These are phyloP conservation scores for Kodamaea plutei DNA, from an alignment of 1,139 yeast species.

Conservation along the genomic window DNA sequence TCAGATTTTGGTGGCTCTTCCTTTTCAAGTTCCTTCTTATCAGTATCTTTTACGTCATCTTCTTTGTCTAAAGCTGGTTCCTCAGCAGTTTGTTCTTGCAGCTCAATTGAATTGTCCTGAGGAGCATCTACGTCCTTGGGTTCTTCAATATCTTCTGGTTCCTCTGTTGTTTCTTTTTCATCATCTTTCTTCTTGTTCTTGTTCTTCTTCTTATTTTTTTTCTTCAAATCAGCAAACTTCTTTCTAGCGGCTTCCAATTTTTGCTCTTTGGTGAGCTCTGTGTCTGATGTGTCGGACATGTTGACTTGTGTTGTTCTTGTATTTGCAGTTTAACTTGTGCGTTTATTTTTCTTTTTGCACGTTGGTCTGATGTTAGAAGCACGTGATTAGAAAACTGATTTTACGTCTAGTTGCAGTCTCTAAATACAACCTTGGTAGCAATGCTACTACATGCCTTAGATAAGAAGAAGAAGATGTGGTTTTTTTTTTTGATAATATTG, in stretches of 20 bases:
- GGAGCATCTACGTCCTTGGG: slow-evolving; percentile 3
- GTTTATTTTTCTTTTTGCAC: not conserved
- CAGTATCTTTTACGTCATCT: slow-evolving; percentile 2
- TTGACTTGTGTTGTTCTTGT: slow-evolving; percentile 1
- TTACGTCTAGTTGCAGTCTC: no score
- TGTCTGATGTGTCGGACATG: slow-evolving; percentile 14
- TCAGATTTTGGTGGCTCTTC: slow-evolving; percentile 1
- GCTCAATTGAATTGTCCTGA: slow-evolving; percentile 1
- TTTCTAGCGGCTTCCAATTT: slow-evolving; percentile 63
- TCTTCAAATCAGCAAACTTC: slow-evolving; percentile 60
- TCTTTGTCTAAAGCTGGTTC: slow-evolving; percentile 4
- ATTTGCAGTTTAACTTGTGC: slow-evolving; percentile 5
- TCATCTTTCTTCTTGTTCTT: slow-evolving; percentile 12
- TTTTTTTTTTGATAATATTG: no score
- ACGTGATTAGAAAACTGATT: no score
- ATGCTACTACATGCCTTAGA: no score
- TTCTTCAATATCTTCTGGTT: slow-evolving; percentile 3
- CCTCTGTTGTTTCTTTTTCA: slow-evolving; percentile 9
- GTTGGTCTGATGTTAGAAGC: slow-evolving; percentile 1
- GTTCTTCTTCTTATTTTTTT: slow-evolving; percentile 46
- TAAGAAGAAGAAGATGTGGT: no score
- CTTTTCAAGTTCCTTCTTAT: not conserved
- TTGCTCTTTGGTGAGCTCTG: slow-evolving; percentile 45
- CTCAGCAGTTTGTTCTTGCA: slow-evolving; percentile 4
- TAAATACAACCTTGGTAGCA: no score